Conservation (phyloP, 2,329 filamentous ascomycete genomes). For the Penicillium sp. region DNA sequence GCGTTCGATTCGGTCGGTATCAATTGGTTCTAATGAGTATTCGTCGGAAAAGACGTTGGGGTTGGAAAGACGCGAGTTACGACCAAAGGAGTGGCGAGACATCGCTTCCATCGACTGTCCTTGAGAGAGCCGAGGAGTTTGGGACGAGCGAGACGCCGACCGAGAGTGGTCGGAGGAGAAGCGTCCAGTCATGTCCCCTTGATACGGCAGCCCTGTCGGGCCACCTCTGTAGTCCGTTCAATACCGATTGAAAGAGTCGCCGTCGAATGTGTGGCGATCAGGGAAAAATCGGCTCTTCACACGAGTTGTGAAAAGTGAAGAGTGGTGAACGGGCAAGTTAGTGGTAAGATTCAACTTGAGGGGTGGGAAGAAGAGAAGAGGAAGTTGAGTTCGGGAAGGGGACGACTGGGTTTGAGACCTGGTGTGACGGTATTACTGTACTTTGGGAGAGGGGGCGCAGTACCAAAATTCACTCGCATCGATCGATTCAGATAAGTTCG, state of each 20-base stretch:
- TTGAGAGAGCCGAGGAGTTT: conserved; percentile 23
- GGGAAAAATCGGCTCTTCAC: background rate
- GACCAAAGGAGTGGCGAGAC: conserved; percentile 31
- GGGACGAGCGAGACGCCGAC: conserved; percentile 34
- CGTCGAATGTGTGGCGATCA: conserved; percentile 14
- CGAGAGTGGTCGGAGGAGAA: conserved; percentile 37
- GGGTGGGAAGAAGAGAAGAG: conserved; percentile 4
- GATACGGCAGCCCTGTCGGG: conserved; percentile 39
- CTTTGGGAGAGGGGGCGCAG: conserved; percentile 11
- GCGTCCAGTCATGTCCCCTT: conserved; percentile 40
- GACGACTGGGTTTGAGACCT: conserved; percentile 13
- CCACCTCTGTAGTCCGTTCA: conserved; percentile 32
- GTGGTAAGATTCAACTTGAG: conserved; percentile 9
- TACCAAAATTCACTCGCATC: background rate
- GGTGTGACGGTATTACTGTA: conserved; percentile 21
- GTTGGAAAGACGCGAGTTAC: conserved; percentile 34
- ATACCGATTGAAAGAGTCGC: conserved; percentile 21
- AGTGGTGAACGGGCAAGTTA: background rate
- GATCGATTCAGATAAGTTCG: background rate
- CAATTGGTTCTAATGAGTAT: conserved; percentile 45
- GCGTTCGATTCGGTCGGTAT: conserved; percentile 33
- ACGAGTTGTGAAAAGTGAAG: background rate
- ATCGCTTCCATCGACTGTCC: conserved; percentile 28
- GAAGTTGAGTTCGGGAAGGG: background rate
- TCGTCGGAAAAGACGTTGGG: conserved; percentile 51